Base-by-base conservation (phyloP, 2,329 filamentous ascomycete genomes). In the Aaosphaeria pasadenensis region DNA sequence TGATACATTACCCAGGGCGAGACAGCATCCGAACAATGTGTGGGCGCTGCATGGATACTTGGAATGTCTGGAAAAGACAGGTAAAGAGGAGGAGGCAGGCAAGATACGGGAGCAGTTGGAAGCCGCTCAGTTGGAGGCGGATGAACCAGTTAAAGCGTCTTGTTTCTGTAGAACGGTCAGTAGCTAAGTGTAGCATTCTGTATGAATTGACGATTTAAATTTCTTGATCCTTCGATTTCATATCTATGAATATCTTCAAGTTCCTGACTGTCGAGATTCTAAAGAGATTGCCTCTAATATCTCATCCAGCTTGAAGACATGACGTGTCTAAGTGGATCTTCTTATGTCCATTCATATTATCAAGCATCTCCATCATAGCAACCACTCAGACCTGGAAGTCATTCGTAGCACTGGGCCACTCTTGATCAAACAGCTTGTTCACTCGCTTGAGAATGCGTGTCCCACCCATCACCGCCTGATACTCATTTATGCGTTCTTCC, bases 11-110 rank as follows among this genome's bases (percentile, higher is more conserved):
- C 83, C 86, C 0, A 75, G 87, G 17, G 80, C 85, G 1, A 73
- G 82, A 43, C 80, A 81, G 52, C 87, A 90, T 66, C 84, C 80
- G 5, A 85, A 85, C 43, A 91, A 91, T 54, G 82, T 91, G 0
- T 91, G 87, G 88, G 80, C 86, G 4, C 66, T 91, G 51, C 85
- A 88, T 56, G 88, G 87, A 0, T 86, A 84, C 54, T 79, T 88
- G 53, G 87, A 91, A 68, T 88, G 87, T 60, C 62, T 90, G 43
- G 54, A 76, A 4, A 80, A 72, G 50, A 63, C 86, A 11, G 82
- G 80, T 0, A 69, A 75, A 11, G 58, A 46, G 1, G 71, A 64
- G 0, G 79, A 82, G 58, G 79, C 77, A 5, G 59, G 57, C 4
- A 69, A 76, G n/a, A 60, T 83, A 11, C 59, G 70, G 49, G 66